Conservation (phyloP, 2,329 filamentous ascomycete species). For the Exophiala phaeomuriformis region DNA sequence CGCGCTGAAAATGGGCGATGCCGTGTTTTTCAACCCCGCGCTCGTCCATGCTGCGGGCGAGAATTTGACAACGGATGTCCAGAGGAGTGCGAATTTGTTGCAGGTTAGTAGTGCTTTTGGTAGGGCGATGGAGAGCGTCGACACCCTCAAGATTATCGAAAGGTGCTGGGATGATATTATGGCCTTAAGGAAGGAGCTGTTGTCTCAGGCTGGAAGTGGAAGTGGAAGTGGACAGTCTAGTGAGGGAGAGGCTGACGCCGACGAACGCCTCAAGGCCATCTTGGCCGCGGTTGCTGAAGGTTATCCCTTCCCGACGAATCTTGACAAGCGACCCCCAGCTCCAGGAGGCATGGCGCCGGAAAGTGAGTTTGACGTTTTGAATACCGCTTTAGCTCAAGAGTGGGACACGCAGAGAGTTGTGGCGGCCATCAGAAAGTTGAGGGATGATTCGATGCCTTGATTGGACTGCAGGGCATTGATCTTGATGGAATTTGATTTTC, state of each 20-base stretch:
- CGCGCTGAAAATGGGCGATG: conserved; percentile 51
- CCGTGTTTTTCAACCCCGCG: conserved; percentile 57
- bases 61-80: conserved; percentile 45
- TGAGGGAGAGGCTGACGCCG: conserved; percentile 24
- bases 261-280: conserved; percentile 36
- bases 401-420: conserved; percentile 40
- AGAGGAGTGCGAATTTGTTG: conserved; percentile 54
- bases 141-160: conserved; percentile 46
- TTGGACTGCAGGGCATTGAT: no score
- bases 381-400: conserved; percentile 38
- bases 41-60: conserved; percentile 57
- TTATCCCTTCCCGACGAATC: conserved; percentile 57
- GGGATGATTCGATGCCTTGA: conserved; percentile 31
- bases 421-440: conserved; percentile 36
- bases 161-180: conserved; percentile 47
- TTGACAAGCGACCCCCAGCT: conserved; percentile 51
- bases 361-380: conserved; percentile 50
- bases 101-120: conserved; percentile 58
- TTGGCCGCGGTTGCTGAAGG: conserved; percentile 50
- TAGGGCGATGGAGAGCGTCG: conserved; percentile 57
- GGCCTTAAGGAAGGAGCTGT: no score
- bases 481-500: no score
- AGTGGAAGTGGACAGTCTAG: conserved; percentile 46
- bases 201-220: neutral
- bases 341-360: conserved; percentile 54